Conservation (phyloP, 768 basidiomycete species). For the Leccinum aurantiacum region DNA sequence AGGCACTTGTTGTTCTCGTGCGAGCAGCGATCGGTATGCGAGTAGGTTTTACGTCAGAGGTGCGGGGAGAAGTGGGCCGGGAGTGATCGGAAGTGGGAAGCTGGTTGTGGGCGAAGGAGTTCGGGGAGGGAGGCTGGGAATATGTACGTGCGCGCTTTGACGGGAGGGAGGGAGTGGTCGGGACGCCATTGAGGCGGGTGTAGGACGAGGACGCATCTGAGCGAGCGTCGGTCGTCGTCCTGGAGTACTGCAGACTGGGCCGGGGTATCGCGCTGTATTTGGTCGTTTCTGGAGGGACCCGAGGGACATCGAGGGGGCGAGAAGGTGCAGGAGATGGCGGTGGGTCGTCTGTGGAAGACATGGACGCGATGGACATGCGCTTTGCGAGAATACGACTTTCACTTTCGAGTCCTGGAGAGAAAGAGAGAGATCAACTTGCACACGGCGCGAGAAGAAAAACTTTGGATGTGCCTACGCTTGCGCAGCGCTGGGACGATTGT, state of each 20-base stretch:
- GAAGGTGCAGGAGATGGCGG: slow-evolving; percentile 22
- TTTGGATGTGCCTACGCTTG: slow-evolving; percentile 53
- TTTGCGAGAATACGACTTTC: slow-evolving; percentile 78
- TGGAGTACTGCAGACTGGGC: slow-evolving; percentile 41
- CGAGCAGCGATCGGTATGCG: slow-evolving; percentile 50
- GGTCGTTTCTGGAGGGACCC: slow-evolving; percentile 31
- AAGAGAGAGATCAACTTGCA: slow-evolving; percentile 1
- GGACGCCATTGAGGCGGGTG: slow-evolving; percentile 29
- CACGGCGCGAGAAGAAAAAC: background rate
- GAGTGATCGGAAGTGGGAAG: slow-evolving; percentile 38
- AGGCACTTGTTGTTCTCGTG: slow-evolving; percentile 40
- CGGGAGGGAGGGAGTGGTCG: slow-evolving; percentile 32
- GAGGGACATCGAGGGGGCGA: slow-evolving; percentile 21
- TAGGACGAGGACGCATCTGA: slow-evolving; percentile 26
- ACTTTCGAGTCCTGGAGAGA: slow-evolving; percentile 63
- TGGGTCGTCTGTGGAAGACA: slow-evolving; percentile 54
- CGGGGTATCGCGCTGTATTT: slow-evolving; percentile 46
- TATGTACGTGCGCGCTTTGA: slow-evolving; percentile 61
- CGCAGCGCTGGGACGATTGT: slow-evolving; percentile 78
- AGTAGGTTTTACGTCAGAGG: slow-evolving; percentile 41
- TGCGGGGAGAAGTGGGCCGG: slow-evolving; percentile 46
- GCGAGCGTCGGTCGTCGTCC: slow-evolving; percentile 30
- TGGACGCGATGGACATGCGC: slow-evolving; percentile 73
- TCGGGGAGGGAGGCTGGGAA: slow-evolving; percentile 49
- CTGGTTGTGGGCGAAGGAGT: slow-evolving; percentile 28